Base-by-base conservation (phyloP, 768 basidiomycete genomes). In the Mycena galericulata region DNA sequence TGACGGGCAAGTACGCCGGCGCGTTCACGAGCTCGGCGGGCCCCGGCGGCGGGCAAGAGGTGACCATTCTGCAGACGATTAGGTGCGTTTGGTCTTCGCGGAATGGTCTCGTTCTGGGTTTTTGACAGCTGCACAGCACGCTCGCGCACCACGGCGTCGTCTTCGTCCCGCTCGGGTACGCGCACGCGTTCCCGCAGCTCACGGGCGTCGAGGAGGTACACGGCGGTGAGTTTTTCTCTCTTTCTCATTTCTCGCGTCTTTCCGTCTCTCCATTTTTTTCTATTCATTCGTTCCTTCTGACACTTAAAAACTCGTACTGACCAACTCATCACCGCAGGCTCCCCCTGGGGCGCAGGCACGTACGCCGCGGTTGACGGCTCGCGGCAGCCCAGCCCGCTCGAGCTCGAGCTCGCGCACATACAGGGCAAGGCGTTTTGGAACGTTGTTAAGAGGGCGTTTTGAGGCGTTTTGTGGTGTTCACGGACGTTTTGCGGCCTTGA, bases 321-420 rank as follows among this genome's bases (percentile, higher is more conserved):
- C n/a, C n/a, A n/a, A n/a, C n/a, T n/a, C n/a, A n/a, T n/a, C n/a
- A n/a, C 38, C 38, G 17, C 38, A 38, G 38, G 92, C 49, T 90
- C 91, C 24, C 87, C 94, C 2, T 96, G 90, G 88, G 94, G 94
- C 70, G 89, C 92, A 18, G 93, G 91, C 54, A 91, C 91, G 36
- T 82, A 87, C 72, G 83, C 90, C 20, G 84, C 82, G 49, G 75
- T 79, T 11, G 84, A 86, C 65, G 90, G 89, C 29, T 81, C 86
- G n/a, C 89, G 92, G 70, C 85, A 88, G 72, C 90, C 92, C 22
- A 82, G 82, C 14, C 73, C 79, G 11, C 82, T 90, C 40, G 90
- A 92, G 76, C 34, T 36, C 34, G 34, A 36, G 34, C 6, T 36
- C 14, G 34, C 34, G 34, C 34, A 14, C 8, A 36, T 36, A 36